Percentiles rank a stretch among this genome's conserved stretches.
Evolutionary conservation across 208 protist species (phyloP).

Genomic region (Crithidia brevicula): DNA sequence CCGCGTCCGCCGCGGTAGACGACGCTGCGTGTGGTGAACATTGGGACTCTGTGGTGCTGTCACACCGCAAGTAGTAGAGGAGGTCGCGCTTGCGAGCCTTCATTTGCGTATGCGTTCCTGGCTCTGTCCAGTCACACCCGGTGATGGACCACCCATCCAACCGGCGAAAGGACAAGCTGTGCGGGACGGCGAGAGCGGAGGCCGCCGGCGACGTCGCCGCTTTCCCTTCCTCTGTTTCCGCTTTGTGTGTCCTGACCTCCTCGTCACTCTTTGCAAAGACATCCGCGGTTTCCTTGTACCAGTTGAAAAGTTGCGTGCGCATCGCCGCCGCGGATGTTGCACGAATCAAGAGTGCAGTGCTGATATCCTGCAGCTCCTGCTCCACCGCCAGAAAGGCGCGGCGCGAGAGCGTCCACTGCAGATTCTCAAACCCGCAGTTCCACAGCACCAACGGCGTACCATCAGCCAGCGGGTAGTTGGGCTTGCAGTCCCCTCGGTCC

Average conservation of each 20-base stretch:
- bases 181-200: background rate
- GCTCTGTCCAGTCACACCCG: constrained; percentile 82
- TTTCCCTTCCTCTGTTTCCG: background rate
- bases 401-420: constrained; percentile 70
- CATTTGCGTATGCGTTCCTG: constrained; percentile 45
- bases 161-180: constrained; percentile 11
- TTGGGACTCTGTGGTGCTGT: background rate
- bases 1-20: background rate
- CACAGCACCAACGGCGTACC: constrained; percentile 81
- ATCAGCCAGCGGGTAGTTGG: constrained; percentile 78
- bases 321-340: constrained; percentile 58
- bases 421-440: constrained; percentile 73
- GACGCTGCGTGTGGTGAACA: background rate
- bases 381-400: constrained; percentile 51
- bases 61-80: constrained; percentile 29
- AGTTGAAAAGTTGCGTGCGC: constrained; percentile 66
- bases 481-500: constrained; percentile 76
- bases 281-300: constrained; percentile 54
- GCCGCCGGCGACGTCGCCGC: background rate
- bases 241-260: background rate
- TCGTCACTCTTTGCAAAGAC: constrained; percentile 12
- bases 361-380: constrained; percentile 80
- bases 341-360: constrained; percentile 70
- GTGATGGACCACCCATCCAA: constrained; percentile 67
- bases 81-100: constrained; percentile 59